phyloP scores from a whole-genome alignment of 2,329 filamentous ascomycete genomes.

The Colletotrichum agaves region DNA sequence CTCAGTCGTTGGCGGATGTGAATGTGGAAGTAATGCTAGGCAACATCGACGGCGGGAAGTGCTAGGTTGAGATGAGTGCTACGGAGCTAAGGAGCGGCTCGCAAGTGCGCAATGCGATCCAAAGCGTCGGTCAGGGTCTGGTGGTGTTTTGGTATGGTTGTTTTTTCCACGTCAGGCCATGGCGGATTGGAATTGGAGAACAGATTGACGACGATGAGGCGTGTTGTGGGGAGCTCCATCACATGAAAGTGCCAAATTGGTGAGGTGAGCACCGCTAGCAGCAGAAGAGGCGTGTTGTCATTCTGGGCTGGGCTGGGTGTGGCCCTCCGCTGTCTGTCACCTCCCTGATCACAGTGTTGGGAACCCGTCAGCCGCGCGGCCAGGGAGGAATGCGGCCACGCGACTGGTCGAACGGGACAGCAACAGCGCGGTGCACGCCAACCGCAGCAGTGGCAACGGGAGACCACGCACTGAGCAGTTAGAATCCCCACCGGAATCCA shows the following conservation, averaged over 20 bases:
- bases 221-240: slow-evolving; percentile 36
- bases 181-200: slow-evolving; percentile 7
- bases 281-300: slow-evolving; percentile 4
- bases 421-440: slow-evolving; percentile 16
- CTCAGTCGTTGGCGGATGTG: neutral
- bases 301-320: neutral
- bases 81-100: slow-evolving; percentile 1
- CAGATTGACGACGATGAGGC: slow-evolving; percentile 10
- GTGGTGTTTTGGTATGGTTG: slow-evolving; percentile 11
- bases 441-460: slow-evolving; percentile 3
- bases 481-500: slow-evolving; percentile 17
- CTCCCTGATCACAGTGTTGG: slow-evolving; percentile 11
- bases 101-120: slow-evolving; percentile 1
- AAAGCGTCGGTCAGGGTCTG: neutral
- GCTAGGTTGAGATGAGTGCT: neutral
- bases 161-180: slow-evolving; percentile 31
- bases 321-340: neutral
- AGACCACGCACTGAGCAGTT: neutral
- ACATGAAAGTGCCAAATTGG: slow-evolving; percentile 35
- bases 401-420: slow-evolving; percentile 28
- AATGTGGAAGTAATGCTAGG: slow-evolving; percentile 5
- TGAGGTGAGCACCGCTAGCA: slow-evolving; percentile 12
- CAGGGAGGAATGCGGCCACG: slow-evolving; percentile 33
- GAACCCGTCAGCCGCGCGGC: slow-evolving; percentile 33
- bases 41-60: slow-evolving; percentile 10